Conservation (phyloP, 306 rosid genomes). For the Cicer chorassanicum region DNA sequence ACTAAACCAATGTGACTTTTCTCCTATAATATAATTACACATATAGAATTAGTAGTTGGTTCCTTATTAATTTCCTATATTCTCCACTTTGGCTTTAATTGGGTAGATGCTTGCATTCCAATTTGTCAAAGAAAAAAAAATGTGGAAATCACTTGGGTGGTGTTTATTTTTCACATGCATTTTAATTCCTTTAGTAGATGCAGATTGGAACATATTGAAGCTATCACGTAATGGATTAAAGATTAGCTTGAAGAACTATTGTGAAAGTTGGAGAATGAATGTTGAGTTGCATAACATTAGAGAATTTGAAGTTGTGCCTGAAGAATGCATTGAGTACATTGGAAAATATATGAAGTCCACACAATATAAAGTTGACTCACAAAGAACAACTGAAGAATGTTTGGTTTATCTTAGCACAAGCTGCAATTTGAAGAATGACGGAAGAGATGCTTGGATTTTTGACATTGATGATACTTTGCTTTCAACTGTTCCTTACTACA, state of each 20-base stretch:
- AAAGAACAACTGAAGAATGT: conserved; percentile 54
- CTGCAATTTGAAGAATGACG: conserved; percentile 59
- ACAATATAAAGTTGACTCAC: conserved; percentile 64
- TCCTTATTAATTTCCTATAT: background rate
- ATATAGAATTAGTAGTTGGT: background rate
- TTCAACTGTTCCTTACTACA: conserved; percentile 65
- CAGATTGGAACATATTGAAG: conserved; percentile 65
- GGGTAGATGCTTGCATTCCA: background rate
- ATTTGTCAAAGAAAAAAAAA: conserved; percentile 8
- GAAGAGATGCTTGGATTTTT: conserved; percentile 75
- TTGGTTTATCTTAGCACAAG: conserved; percentile 58
- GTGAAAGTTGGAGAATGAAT: conserved; percentile 76
- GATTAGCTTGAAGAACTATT: conserved; percentile 64
- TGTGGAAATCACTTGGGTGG: conserved; percentile 44
- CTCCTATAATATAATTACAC: background rate
- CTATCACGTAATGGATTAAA: conserved; percentile 46
- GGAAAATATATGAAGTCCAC: conserved; percentile 58
- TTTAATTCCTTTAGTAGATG: conserved; percentile 44
- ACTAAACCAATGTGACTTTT: conserved; percentile 45
- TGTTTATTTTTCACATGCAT: conserved; percentile 41
- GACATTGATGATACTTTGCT: conserved; percentile 72
- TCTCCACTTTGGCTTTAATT: background rate
- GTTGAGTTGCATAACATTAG: conserved; percentile 72
- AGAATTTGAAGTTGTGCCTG: conserved; percentile 64
- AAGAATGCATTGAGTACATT: conserved; percentile 58